These are phyloP conservation scores for Phytophthora nicotianae DNA, from an alignment of 352 stramenopile species.

Conservation along the genomic window DNA sequence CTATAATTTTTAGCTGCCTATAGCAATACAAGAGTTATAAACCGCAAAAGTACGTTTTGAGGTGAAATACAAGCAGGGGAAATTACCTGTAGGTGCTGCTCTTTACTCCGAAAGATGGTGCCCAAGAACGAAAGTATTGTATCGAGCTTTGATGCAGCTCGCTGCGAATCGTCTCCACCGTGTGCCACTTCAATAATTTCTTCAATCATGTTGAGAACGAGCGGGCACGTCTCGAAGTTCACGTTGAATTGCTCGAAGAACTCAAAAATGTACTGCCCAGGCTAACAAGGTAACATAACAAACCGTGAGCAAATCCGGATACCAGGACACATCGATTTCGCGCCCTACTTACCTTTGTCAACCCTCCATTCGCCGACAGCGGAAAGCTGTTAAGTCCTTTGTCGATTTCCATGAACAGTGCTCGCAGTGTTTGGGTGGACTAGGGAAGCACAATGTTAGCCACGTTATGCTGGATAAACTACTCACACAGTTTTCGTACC, in stretches of 20 bases:
- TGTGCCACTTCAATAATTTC: constrained; percentile 88
- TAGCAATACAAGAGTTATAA: constrained; percentile 11
- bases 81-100: constrained; percentile 69
- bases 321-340: background rate
- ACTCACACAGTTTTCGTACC: constrained; percentile 34
- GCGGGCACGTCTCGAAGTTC: constrained; percentile 87
- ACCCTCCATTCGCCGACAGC: constrained; percentile 67
- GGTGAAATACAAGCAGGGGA: background rate
- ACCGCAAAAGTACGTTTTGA: background rate
- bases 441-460: constrained; percentile 33
- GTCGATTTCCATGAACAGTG: constrained; percentile 85
- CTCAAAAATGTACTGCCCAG: constrained; percentile 90
- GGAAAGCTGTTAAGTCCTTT: constrained; percentile 82
- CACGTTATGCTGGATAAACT: background rate
- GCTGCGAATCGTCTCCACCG: constrained; percentile 65
- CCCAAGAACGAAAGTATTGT: constrained; percentile 82
- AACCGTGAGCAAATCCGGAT: constrained; percentile 1
- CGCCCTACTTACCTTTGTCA: constrained; percentile 70
- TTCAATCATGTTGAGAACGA: constrained; percentile 89
- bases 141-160: constrained; percentile 79
- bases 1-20: constrained; percentile 82
- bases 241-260: constrained; percentile 92
- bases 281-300: constrained; percentile 34
- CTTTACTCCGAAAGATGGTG: constrained; percentile 87
- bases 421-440: constrained; percentile 82